These are phyloP conservation scores for Phytophthora agathidicida DNA, from an alignment of 352 stramenopile genomes.

Conservation along the genomic window DNA sequence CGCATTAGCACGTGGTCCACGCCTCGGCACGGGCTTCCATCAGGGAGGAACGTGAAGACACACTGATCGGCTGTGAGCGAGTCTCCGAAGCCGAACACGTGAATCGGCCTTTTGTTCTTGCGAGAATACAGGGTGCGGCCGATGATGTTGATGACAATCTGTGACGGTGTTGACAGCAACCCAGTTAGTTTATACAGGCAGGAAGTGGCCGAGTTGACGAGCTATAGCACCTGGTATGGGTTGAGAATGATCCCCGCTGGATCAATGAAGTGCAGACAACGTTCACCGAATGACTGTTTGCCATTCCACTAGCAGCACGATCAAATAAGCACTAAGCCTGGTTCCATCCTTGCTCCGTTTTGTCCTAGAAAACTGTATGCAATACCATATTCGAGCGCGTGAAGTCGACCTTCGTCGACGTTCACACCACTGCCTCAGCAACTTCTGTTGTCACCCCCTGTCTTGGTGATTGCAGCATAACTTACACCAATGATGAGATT, in stretches of 20 bases:
- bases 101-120: conserved; percentile 77
- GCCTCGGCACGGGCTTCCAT: conserved; percentile 47
- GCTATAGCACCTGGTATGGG: conserved; percentile 64
- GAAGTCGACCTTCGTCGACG: conserved; percentile 64
- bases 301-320: conserved; percentile 62
- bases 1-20: conserved; percentile 60
- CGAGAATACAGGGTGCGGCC: conserved; percentile 68
- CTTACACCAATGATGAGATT: conserved; percentile 76
- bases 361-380: background rate
- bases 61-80: conserved; percentile 50
- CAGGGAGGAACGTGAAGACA: conserved; percentile 58
- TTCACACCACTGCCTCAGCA: conserved; percentile 7
- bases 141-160: conserved; percentile 76
- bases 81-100: conserved; percentile 80
- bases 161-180: background rate
- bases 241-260: conserved; percentile 47
- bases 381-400: conserved; percentile 77
- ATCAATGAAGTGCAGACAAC: conserved; percentile 80
- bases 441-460: background rate
- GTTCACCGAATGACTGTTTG: conserved; percentile 60
- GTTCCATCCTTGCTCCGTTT: background rate
- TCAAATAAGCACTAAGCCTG: background rate
- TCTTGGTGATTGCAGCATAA: conserved; percentile 4
- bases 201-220: background rate
- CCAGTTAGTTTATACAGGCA: background rate